Conservation (phyloP, 2,329 filamentous ascomycete species). For the Ambrosiella cleistominuta region DNA sequence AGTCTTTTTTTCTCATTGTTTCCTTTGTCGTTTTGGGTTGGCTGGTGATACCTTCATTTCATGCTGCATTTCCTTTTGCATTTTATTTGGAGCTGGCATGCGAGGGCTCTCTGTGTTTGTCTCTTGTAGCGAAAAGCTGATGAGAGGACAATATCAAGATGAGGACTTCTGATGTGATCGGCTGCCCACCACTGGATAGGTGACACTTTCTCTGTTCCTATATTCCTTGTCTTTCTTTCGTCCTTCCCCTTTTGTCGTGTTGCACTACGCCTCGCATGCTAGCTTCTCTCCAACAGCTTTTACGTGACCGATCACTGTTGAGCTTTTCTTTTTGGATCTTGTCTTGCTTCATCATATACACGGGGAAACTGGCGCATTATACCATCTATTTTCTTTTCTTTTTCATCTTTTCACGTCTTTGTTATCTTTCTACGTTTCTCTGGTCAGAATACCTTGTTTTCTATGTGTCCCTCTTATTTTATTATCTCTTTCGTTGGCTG, state of each 20-base stretch:
- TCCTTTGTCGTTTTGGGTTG: constrained; percentile 3
- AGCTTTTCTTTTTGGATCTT: background rate
- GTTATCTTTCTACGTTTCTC: background rate
- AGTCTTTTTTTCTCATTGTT: background rate
- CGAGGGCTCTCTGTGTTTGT: background rate
- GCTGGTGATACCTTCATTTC: constrained; percentile 5
- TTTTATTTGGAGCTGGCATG: background rate
- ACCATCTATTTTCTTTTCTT: constrained; percentile 11
- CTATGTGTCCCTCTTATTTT: constrained; percentile 13
- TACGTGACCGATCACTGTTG: too few species aligned
- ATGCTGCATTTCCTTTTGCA: background rate
- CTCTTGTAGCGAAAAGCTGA: background rate
- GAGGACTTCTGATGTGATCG: too few species aligned
- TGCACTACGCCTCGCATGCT: background rate
- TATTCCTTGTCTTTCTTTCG: background rate
- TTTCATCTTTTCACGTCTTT: constrained; percentile 11
- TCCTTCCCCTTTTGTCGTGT: too few species aligned
- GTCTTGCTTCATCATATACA: constrained; percentile 7
- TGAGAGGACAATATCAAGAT: too few species aligned
- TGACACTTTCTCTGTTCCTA: background rate
- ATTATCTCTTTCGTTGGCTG: constrained; percentile 9
- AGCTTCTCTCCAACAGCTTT: background rate
- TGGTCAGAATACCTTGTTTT: constrained; percentile 8
- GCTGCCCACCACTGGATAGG: background rate
- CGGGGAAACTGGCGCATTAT: constrained; percentile 11